A percentile compares a stretch with the other conserved stretches of the same genome.
phyloP scores from a whole-genome alignment of 441 rosid species.

The Biscutella laevigata region DNA sequence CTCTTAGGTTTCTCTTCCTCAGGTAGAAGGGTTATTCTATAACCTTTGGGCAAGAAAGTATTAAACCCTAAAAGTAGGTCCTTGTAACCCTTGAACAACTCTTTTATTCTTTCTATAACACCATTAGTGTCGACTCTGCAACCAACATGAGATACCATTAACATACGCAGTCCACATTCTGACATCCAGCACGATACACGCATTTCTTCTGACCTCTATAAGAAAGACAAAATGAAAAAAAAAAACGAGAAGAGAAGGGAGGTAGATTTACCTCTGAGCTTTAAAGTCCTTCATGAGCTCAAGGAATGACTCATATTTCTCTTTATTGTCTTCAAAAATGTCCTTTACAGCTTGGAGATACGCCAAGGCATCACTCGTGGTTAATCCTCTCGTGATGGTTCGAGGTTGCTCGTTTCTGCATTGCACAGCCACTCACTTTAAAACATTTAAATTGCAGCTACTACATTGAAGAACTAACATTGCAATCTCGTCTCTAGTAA shows the following conservation, averaged over 20 bases:
- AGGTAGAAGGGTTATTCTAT: constrained; percentile 63
- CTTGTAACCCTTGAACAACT: constrained; percentile 76
- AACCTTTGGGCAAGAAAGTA: constrained; percentile 90
- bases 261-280: constrained; percentile 52
- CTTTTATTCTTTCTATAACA: constrained; percentile 80
- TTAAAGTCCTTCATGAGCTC: constrained; percentile 94
- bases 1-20: constrained; percentile 76
- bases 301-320: constrained; percentile 77
- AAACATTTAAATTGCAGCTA: constrained; percentile 7
- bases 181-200: background rate
- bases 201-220: background rate
- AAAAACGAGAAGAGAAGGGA: constrained; percentile 2
- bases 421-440: constrained; percentile 15
- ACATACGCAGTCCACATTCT: background rate
- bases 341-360: constrained; percentile 87
- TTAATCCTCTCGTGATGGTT: constrained; percentile 41
- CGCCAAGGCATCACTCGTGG: constrained; percentile 71
- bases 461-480: background rate
- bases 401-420: constrained; percentile 70
- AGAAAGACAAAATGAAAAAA: background rate
- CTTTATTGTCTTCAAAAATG: constrained; percentile 73
- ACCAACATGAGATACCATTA: constrained; percentile 15
- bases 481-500: no score
- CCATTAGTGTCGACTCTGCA: constrained; percentile 79
- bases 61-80: constrained; percentile 91